Evolutionary conservation across 306 rosid genomes (phyloP), one percentile per base, ranked within the genome.

Genomic region (Trifolium repens): DNA sequence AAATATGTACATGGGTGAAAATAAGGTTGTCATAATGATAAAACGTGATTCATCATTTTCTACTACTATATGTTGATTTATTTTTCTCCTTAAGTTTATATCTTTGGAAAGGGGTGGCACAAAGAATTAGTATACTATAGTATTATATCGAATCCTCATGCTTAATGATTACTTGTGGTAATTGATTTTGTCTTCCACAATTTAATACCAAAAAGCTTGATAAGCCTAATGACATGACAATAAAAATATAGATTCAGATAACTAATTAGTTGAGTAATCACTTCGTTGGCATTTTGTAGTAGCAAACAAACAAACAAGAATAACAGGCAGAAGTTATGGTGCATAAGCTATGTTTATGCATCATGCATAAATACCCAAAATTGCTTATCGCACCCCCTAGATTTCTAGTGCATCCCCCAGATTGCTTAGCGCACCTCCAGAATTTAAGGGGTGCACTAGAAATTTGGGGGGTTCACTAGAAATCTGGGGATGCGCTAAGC

Each of bases 161-260:
- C 92, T 81, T 88, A 72, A 88, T 84, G 84, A 88, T 88, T 82
- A 61, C 79, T 78, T 83, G 72, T 67, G 80, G 77, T 79, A 59
- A 81, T 81, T 85, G 84, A 85, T 83, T 79, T 79, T 88, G 89
- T 81, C 79, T 59, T 82, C 91, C 88, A 79, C 86, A 75, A 79
- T 44, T 76, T 74, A 79, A 82, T 79, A 68, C 80, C 71, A 68
- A 76, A 76, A 72, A 67, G 34, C 65, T 85, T 79, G 89, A 81
- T 78, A 39, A 78, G 81, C 83, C 83, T 37, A 66, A 71, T 81
- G 85, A 84, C 81, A 84, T 74, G 81, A 81, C 83, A 37, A 63
- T 68, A 49, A 69, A 43, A 72, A 19, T 50, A 69, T 80, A 73
- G 44, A 67, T 69, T 84, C 67, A 62, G 11, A 62, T 60, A 32